Conservation (phyloP, 345 rosid species). For the Heritiera fomes region DNA sequence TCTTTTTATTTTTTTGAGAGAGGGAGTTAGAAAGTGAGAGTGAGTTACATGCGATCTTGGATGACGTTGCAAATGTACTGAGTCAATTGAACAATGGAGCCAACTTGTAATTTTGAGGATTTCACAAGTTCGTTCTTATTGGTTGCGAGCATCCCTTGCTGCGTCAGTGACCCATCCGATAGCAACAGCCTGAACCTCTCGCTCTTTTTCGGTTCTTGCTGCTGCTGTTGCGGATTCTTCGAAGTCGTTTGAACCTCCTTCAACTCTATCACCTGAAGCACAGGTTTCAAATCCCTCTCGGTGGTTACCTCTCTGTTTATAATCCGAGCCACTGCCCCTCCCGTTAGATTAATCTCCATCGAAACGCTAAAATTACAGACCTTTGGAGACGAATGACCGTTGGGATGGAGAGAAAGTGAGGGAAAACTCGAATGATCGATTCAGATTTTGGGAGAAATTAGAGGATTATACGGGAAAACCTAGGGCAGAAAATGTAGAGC, state of each 20-base stretch:
- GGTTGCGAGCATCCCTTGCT: conserved; percentile 76
- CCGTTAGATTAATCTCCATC: conserved; percentile 57
- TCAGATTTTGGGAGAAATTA: not conserved
- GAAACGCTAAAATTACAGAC: not conserved
- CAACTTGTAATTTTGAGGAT: conserved; percentile 52
- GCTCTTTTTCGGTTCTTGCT: conserved; percentile 26
- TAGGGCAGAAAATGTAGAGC: not conserved
- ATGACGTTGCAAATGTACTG: conserved; percentile 58
- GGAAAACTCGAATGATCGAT: not conserved
- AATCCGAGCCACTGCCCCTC: conserved; percentile 58
- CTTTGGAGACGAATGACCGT: not conserved
- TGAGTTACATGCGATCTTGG: conserved; percentile 62
- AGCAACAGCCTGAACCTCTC: conserved; percentile 56
- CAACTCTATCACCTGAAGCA: conserved; percentile 72
- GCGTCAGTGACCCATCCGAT: conserved; percentile 62
- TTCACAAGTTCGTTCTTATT: conserved; percentile 52
- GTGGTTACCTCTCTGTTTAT: conserved; percentile 42
- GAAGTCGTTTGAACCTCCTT: conserved; percentile 49
- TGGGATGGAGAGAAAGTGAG: not conserved
- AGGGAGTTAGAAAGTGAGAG: not conserved
- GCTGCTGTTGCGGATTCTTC: conserved; percentile 44
- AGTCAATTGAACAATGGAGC: conserved; percentile 58
- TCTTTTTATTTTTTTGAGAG: not conserved
- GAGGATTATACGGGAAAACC: not conserved
- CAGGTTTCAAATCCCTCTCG: conserved; percentile 56